These are phyloP conservation scores for Heritiera fomes DNA, from an alignment of 345 rosid species.

Conservation along the genomic window DNA sequence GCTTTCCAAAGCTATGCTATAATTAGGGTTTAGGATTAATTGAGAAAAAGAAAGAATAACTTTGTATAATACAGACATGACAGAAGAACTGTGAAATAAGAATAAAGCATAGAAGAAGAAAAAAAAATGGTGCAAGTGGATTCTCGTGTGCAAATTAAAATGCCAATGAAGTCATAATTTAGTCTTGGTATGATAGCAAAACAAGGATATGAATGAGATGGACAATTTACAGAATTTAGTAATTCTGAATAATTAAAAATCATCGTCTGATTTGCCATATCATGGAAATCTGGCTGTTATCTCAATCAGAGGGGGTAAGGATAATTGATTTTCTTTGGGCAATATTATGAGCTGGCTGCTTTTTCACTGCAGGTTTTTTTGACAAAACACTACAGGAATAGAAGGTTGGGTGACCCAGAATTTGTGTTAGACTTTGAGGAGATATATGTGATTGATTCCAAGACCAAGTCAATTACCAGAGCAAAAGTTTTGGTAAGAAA, in stretches of 20 bases:
- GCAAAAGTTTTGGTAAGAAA: conserved; percentile 79
- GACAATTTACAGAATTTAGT: not conserved
- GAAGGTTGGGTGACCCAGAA: conserved; percentile 76
- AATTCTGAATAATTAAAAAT: not conserved
- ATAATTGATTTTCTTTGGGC: not conserved
- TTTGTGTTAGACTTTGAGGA: conserved; percentile 94
- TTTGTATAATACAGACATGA: not conserved
- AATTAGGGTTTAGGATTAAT: not conserved
- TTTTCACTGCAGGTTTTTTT: conserved; percentile 66
- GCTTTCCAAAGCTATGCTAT: not conserved
- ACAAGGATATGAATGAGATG: not conserved
- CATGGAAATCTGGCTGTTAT: not conserved
- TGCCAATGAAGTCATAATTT: not conserved
- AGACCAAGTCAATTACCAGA: conserved; percentile 86
- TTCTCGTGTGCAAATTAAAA: not conserved
- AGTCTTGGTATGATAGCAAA: not conserved
- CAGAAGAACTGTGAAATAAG: not conserved
- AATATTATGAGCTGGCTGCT: not conserved
- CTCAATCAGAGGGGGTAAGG: not conserved
- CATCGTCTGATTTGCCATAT: not conserved
- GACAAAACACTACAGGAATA: conserved; percentile 79
- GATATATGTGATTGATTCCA: conserved; percentile 85
- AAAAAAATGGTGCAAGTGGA: not conserved
- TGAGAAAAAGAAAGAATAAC: conserved; percentile 6
- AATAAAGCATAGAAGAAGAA: not conserved